Conservation (phyloP, 768 basidiomycete species). For the Pleurotus platypus region DNA sequence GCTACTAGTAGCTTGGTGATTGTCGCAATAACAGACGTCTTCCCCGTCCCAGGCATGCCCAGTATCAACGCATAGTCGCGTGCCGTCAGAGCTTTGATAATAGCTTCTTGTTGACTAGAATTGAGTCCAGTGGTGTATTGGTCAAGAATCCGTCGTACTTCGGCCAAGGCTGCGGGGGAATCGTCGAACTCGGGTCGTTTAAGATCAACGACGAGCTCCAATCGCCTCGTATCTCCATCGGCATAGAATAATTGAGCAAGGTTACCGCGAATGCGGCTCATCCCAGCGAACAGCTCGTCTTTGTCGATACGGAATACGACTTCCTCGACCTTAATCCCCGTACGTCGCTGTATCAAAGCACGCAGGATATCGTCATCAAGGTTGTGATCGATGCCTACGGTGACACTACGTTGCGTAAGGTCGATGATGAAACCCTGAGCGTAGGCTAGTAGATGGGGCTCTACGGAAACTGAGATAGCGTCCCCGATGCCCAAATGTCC, state of each 20-base stretch:
- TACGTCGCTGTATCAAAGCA: conserved; percentile 12
- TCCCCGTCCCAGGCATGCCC: conserved; percentile 99
- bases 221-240: conserved; percentile 62
- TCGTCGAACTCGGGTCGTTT: conserved; percentile 58
- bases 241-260: conserved; percentile 86
- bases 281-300: conserved; percentile 85
- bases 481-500: conserved; percentile 81
- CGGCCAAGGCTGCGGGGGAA: conserved; percentile 8
- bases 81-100: conserved; percentile 72
- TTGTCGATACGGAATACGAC: conserved; percentile 85
- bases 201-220: conserved; percentile 82
- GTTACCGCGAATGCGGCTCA: conserved; percentile 87
- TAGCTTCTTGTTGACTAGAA: conserved; percentile 64
- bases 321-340: conserved; percentile 10
- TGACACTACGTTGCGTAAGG: conserved; percentile 58
- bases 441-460: conserved; percentile 81
- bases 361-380: conserved; percentile 51
- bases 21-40: conserved; percentile 91
- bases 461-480: conserved; percentile 82
- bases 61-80: conserved; percentile 89
- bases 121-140: conserved; percentile 51
- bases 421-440: conserved; percentile 80
- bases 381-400: conserved; percentile 81
- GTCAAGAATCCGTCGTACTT: conserved; percentile 18
- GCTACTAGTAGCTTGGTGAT: conserved; percentile 77